A percentile compares a stretch with the other conserved stretches of the same genome.
Evolutionary conservation across 257 asterid species (phyloP).

Genomic region (Echites panduratus): DNA sequence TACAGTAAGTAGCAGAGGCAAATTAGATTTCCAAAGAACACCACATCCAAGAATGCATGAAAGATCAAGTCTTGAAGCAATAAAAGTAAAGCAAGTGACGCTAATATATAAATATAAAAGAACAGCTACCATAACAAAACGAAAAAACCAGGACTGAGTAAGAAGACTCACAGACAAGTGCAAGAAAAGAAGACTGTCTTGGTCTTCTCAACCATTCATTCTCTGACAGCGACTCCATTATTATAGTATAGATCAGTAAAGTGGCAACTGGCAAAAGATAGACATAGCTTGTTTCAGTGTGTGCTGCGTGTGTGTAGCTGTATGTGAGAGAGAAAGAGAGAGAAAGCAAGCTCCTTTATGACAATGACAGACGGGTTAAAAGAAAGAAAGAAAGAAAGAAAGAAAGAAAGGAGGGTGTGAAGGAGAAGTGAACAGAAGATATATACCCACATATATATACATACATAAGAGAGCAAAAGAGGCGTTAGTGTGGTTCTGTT

Average conservation of each 20-base stretch:
- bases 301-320: slow-evolving; percentile 11
- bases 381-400: no score
- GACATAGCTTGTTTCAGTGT: slow-evolving; percentile 3
- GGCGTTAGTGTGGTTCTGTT: slow-evolving; percentile 17
- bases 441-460: slow-evolving; percentile 3
- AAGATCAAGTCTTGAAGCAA: slow-evolving; percentile 20
- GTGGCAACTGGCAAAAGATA: slow-evolving; percentile 41
- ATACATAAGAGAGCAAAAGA: slow-evolving; percentile 18
- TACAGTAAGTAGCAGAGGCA: not conserved
- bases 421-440: slow-evolving; percentile 19
- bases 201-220: slow-evolving; percentile 74
- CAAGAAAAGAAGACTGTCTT: slow-evolving; percentile 40
- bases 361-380: slow-evolving; percentile 19
- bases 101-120: not conserved
- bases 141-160: not conserved
- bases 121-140: not conserved
- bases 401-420: slow-evolving; percentile 7
- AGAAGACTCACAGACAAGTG: slow-evolving; percentile 42
- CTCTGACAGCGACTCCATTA: slow-evolving; percentile 69
- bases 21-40: slow-evolving; percentile 19
- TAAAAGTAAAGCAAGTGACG: slow-evolving; percentile 15
- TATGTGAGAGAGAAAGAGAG: not conserved
- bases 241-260: slow-evolving; percentile 37
- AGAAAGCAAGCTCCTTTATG: slow-evolving; percentile 14
- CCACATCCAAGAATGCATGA: slow-evolving; percentile 18